phyloP scores from a whole-genome alignment of 176 grass and related monocot species.

The Aegilops longissima region DNA sequence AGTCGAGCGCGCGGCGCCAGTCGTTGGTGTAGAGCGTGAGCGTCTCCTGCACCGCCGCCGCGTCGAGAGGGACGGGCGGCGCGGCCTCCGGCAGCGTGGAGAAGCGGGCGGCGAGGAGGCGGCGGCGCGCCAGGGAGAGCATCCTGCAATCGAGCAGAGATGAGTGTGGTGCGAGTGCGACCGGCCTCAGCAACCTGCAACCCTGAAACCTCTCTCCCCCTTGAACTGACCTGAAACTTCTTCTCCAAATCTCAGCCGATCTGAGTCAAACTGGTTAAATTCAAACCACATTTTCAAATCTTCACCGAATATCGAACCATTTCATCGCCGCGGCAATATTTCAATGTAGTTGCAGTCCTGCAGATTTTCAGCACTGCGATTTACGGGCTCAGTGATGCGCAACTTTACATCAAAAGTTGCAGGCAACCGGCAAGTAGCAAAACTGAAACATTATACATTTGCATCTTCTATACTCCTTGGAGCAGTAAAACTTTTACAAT shows the following conservation, averaged over 20 bases:
- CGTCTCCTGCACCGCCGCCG: constrained; percentile 54
- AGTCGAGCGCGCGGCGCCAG: constrained; percentile 77
- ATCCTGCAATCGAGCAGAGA: constrained; percentile 19
- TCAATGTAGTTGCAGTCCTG: rapidly evolving
- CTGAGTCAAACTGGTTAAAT: neutral
- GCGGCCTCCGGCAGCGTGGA: constrained; percentile 15
- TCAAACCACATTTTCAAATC: neutral
- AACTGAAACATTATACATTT: constrained; percentile 15
- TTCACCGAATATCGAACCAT: neutral
- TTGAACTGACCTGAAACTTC: neutral
- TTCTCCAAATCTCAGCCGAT: neutral
- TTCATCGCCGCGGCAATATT: neutral
- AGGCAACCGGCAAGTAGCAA: neutral
- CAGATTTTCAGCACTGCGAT: neutral
- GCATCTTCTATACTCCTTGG: constrained; percentile 17
- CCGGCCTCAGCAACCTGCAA: neutral
- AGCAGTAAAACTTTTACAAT: constrained; percentile 22
- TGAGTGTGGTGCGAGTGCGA: neutral
- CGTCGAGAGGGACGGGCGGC: constrained; percentile 23
- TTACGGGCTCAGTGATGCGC: neutral
- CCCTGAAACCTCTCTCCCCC: neutral
- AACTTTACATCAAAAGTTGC: neutral
- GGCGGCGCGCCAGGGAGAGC: constrained; percentile 23
- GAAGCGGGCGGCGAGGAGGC: constrained; percentile 8
- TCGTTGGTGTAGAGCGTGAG: constrained; percentile 85